A percentile compares a stretch with the other conserved stretches of the same genome.
Evolutionary conservation across 2,329 filamentous ascomycete genomes (phyloP).

Genomic region (Venturia carpophila): DNA sequence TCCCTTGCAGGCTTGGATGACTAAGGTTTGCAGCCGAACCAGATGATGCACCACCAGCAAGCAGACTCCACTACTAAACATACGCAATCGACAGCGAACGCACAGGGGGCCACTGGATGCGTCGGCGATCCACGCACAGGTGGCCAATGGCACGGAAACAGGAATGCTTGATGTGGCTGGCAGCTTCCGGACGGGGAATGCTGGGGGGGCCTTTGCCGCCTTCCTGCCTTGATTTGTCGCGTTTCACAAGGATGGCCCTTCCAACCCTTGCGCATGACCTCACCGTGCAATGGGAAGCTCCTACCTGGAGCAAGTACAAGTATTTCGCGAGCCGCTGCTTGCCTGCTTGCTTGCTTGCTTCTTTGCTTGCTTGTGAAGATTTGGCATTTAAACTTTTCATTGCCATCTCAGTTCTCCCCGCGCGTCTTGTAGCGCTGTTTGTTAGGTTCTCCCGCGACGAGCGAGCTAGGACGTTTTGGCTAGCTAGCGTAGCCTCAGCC

Average conservation of each 20-base stretch:
- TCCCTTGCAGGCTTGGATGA: neutral
- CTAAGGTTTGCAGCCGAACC: neutral
- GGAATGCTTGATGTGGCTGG: neutral
- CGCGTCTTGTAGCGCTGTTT: neutral
- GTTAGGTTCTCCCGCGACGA: neutral
- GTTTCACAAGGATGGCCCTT: neutral
- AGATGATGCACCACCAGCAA: neutral
- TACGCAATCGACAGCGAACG: neutral
- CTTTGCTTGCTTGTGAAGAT: too few species aligned
- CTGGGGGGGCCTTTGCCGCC: neutral
- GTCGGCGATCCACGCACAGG: neutral
- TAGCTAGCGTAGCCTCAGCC: slow-evolving; percentile 7
- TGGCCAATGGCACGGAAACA: neutral
- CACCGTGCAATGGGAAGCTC: neutral
- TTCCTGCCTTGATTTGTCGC: slow-evolving; percentile 6
- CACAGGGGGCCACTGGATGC: neutral
- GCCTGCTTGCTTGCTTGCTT: too few species aligned
- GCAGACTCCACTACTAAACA: neutral
- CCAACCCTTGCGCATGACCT: neutral
- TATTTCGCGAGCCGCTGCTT: neutral
- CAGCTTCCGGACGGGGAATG: neutral
- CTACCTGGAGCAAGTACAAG: neutral
- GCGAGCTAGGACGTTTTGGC: neutral
- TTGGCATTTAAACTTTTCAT: too few species aligned
- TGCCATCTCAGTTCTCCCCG: neutral